A percentile compares a stretch with the other conserved stretches of the same genome.
Conservation (phyloP, 2,329 filamentous ascomycete species). For the Aureobasidium sp. region DNA sequence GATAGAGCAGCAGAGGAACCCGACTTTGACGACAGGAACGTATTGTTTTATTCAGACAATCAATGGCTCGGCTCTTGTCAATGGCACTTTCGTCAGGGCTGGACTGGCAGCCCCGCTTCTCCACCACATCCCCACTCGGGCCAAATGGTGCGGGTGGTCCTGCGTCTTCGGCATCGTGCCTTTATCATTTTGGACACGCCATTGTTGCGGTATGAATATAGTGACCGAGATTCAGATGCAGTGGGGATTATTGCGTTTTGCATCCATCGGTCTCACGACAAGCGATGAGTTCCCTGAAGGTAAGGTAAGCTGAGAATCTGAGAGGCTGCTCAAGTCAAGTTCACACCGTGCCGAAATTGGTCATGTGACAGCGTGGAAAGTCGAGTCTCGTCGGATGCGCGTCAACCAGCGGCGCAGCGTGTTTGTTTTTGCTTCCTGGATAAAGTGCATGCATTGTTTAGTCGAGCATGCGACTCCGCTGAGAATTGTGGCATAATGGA, state of each 20-base stretch:
- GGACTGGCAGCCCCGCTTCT: background rate
- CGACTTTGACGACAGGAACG: background rate
- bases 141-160: background rate
- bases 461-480: background rate
- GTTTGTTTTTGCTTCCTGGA: conserved; percentile 7
- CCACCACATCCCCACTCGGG: conserved; percentile 2
- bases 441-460: conserved; percentile 9
- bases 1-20: background rate
- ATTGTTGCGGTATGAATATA: background rate
- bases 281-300: background rate
- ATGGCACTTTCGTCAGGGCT: conserved; percentile 1
- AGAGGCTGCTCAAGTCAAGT: background rate
- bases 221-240: background rate
- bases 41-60: background rate
- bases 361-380: background rate
- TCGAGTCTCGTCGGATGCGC: background rate
- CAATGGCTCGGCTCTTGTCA: background rate
- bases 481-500: background rate
- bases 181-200: background rate
- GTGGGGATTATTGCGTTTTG: background rate
- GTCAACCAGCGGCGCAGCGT: background rate
- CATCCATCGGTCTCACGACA: background rate
- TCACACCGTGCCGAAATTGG: background rate
- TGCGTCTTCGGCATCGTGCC: background rate
- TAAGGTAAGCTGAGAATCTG: background rate